Evolutionary conservation across 495 filamentous ascomycete species (phyloP).

Genomic region (Neurospora sp.): DNA sequence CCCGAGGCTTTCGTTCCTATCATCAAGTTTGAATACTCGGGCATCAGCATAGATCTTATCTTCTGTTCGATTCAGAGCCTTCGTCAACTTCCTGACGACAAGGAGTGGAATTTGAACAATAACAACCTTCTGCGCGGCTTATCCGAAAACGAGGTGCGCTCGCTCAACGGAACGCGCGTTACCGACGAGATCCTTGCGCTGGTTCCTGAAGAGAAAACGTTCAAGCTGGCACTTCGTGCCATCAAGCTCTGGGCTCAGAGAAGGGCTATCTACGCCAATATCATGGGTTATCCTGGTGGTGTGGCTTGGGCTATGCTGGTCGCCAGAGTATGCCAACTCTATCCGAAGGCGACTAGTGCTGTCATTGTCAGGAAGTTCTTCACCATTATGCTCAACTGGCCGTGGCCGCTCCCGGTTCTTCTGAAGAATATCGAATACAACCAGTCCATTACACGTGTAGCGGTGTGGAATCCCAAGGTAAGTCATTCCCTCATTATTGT

Average conservation of each 20-base stretch:
- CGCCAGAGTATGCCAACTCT: slow-evolving; percentile 92
- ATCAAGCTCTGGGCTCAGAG: slow-evolving; percentile 96
- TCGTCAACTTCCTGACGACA: slow-evolving; percentile 58
- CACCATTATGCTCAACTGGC: slow-evolving; percentile 79
- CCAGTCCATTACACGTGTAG: slow-evolving; percentile 51
- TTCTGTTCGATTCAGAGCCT: slow-evolving; percentile 68
- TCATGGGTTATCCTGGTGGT: slow-evolving; percentile 92
- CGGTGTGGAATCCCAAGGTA: slow-evolving; percentile 92
- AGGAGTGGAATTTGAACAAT: slow-evolving; percentile 58
- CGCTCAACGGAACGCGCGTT: slow-evolving; percentile 86
- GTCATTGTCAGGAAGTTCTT: slow-evolving; percentile 90
- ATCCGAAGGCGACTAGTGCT: slow-evolving; percentile 80
- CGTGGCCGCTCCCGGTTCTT: slow-evolving; percentile 84
- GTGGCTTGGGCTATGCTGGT: slow-evolving; percentile 98
- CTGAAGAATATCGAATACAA: slow-evolving; percentile 83
- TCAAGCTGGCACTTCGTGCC: slow-evolving; percentile 75
- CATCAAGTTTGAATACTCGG: slow-evolving; percentile 85
- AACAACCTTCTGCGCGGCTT: slow-evolving; percentile 76
- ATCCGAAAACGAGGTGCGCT: slow-evolving; percentile 75
- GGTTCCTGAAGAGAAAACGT: slow-evolving; percentile 81
- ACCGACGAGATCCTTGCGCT: slow-evolving; percentile 82
- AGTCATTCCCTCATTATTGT: slow-evolving; percentile 7
- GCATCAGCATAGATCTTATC: slow-evolving; percentile 90
- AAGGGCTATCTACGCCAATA: slow-evolving; percentile 86
- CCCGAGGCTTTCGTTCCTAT: slow-evolving; percentile 88